A percentile compares a stretch with the other conserved stretches of the same genome.
Evolutionary conservation across 208 protist genomes (phyloP).

Genomic region (Crithidia bombi): DNA sequence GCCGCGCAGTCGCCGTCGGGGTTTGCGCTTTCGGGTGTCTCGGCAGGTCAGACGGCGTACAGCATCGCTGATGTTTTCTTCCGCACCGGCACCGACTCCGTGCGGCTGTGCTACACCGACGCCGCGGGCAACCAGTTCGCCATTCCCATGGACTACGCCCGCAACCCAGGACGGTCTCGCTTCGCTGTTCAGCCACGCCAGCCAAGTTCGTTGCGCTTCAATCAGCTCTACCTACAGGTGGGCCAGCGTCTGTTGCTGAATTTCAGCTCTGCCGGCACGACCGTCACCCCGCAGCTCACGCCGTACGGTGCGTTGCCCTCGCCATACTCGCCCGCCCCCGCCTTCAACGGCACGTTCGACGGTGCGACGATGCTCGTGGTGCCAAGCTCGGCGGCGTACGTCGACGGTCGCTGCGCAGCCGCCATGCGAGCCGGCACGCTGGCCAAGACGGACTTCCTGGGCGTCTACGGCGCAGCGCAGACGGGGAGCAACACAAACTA

Average conservation of each 20-base stretch:
- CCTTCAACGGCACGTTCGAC: slow-evolving; percentile 77
- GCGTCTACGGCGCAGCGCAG: slow-evolving; percentile 46
- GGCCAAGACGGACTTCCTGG: slow-evolving; percentile 24
- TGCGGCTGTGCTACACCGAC: slow-evolving; percentile 87
- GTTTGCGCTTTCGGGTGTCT: slow-evolving; percentile 31
- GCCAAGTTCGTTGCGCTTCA: slow-evolving; percentile 32
- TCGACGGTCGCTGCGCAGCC: slow-evolving; percentile 68
- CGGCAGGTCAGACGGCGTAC: slow-evolving; percentile 32
- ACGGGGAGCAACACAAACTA: background rate
- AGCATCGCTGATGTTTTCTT: slow-evolving; percentile 59
- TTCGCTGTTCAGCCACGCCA: slow-evolving; percentile 53
- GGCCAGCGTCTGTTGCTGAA: slow-evolving; percentile 76
- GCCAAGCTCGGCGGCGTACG: slow-evolving; percentile 42
- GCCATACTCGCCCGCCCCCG: slow-evolving; percentile 56
- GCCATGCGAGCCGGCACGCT: slow-evolving; percentile 36
- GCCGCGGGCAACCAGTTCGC: slow-evolving; percentile 78
- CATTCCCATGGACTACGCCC: slow-evolving; percentile 57
- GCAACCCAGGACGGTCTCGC: slow-evolving; percentile 30
- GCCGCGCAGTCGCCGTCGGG: slow-evolving; percentile 44
- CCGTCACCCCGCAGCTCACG: slow-evolving; percentile 31
- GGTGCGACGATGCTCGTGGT: slow-evolving; percentile 48
- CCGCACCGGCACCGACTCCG: slow-evolving; percentile 46
- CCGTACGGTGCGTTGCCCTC: slow-evolving; percentile 53
- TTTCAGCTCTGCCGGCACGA: slow-evolving; percentile 32
- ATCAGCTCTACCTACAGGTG: slow-evolving; percentile 41